Base-by-base conservation (phyloP, 371 early-diverging fungal species). In the Lichtheimia ornata region DNA sequence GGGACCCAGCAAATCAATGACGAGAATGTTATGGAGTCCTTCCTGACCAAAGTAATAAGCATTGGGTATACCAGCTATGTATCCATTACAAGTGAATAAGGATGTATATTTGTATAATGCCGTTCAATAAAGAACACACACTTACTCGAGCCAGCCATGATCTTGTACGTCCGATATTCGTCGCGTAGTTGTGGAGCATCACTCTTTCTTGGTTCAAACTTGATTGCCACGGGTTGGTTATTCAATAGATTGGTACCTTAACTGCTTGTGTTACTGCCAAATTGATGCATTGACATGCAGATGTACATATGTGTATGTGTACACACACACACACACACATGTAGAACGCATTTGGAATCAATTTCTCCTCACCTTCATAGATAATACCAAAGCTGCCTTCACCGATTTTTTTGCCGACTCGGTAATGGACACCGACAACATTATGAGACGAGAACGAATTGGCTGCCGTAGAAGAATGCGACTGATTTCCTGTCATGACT, bases 1-100 rank as follows among this genome's bases (percentile, higher is more conserved):
- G 12, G 92, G 92, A 4, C 99, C 99, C n/a, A 99, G 87, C 62
- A 98, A 76, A 72, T 99, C 99, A 65, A 99, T 94, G 65, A 95
- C 91, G 11, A 96, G 84, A 28, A 94, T 84, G 73, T 94, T 95
- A 71, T 95, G 92, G 15, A 94, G 83, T 5, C 95, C 95, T 74
- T 96, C 97, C 68, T 92, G 93, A 49, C 95, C 95, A 82, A 93
- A 96, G 76, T 95, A 94, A 67, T 92, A 92, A 13, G 90, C 94
- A 51, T 69, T 79, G 12, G 97, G 96, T 58, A 96, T 87, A 56
- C 97, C 97, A 43, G 69, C 86, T 80, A 70, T 13, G 17, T 18
- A 52, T 51, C 14, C 7, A 5, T 3, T 51, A 35, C 30, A 61
- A 12, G 50, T 22, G 18, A 41, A 17, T 3, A 40, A 27, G 35